Percentiles rank a stretch among this genome's conserved stretches.
Conservation (phyloP, 371 early-diverging fungal species). For the Zopfochytrium polystomum region DNA sequence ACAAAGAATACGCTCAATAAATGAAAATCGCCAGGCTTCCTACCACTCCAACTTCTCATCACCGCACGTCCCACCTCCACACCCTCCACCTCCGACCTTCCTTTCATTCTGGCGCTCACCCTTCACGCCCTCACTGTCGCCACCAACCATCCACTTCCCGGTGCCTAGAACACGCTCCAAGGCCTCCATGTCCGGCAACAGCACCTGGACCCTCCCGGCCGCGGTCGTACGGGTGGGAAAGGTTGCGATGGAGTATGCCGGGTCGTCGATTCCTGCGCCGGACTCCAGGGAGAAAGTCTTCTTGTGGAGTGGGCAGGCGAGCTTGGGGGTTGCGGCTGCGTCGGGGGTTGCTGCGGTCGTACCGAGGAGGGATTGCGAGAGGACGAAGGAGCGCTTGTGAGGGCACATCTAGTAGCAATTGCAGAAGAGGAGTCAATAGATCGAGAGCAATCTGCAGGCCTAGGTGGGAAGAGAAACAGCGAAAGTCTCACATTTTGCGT, state of each 20-base stretch:
- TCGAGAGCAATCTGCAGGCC: too few species aligned
- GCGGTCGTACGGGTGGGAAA: constrained; percentile 57
- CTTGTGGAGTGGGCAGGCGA: constrained; percentile 70
- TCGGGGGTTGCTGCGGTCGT: constrained; percentile 34
- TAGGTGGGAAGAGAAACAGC: not conserved
- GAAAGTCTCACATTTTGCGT: constrained; percentile 54
- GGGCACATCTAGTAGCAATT: constrained; percentile 56
- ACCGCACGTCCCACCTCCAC: constrained; percentile 9
- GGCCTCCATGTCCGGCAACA: constrained; percentile 46
- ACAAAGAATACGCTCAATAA: too few species aligned
- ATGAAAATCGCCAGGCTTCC: too few species aligned
- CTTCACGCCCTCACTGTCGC: constrained; percentile 3
- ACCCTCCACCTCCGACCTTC: constrained; percentile 5
- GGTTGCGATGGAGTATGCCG: constrained; percentile 48
- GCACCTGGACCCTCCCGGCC: constrained; percentile 45
- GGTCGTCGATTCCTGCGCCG: constrained; percentile 51
- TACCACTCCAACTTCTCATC: constrained; percentile 25
- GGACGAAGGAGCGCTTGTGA: constrained; percentile 65
- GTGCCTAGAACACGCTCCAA: constrained; percentile 54
- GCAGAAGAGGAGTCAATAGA: too few species aligned
- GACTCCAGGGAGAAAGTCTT: constrained; percentile 60
- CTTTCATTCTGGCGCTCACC: constrained; percentile 3
- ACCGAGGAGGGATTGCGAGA: constrained; percentile 60
- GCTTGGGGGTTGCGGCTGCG: constrained; percentile 40
- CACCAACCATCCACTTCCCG: constrained; percentile 45